A percentile compares a stretch with the other conserved stretches of the same genome.
Evolutionary conservation across 371 early-diverging fungal genomes (phyloP).

Genomic region (Circinella umbellata): DNA sequence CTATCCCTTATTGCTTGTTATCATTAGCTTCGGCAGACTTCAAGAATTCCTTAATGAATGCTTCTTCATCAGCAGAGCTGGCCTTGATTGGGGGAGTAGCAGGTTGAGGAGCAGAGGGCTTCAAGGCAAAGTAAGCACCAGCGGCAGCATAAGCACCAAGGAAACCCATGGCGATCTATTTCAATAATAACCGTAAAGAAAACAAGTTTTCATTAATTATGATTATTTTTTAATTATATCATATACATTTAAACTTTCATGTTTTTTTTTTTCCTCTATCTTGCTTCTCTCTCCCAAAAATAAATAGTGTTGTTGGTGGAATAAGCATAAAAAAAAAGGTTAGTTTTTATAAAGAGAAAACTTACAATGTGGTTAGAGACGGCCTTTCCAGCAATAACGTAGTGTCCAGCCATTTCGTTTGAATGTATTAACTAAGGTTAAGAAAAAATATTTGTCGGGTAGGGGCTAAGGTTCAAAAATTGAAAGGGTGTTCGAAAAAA

Average conservation of each 20-base stretch:
- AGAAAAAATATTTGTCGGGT: constrained; percentile 9
- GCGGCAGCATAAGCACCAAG: constrained; percentile 49
- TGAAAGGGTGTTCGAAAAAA: background rate
- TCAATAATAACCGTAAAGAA: background rate
- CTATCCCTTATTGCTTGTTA: constrained; percentile 38
- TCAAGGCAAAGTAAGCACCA: constrained; percentile 41
- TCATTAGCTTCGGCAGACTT: constrained; percentile 67
- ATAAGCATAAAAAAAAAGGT: background rate
- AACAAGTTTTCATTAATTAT: background rate
- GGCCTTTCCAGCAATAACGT: constrained; percentile 55
- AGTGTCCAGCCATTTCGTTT: constrained; percentile 52
- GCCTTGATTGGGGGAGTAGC: constrained; percentile 72
- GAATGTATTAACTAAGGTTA: background rate
- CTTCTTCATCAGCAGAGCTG: constrained; percentile 67
- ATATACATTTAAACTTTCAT: too few species aligned
- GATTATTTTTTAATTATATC: background rate
- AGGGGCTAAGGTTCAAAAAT: background rate
- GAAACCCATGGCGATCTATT: constrained; percentile 54
- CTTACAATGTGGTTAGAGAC: constrained; percentile 56
- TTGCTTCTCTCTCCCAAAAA: background rate
- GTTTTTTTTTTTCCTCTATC: too few species aligned
- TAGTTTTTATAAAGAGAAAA: background rate
- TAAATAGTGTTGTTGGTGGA: background rate
- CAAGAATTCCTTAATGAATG: constrained; percentile 72
- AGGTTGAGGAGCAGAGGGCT: constrained; percentile 53